phyloP scores from a whole-genome alignment of 2,329 filamentous ascomycete species.

The Plectosphaerella cucumerina region DNA sequence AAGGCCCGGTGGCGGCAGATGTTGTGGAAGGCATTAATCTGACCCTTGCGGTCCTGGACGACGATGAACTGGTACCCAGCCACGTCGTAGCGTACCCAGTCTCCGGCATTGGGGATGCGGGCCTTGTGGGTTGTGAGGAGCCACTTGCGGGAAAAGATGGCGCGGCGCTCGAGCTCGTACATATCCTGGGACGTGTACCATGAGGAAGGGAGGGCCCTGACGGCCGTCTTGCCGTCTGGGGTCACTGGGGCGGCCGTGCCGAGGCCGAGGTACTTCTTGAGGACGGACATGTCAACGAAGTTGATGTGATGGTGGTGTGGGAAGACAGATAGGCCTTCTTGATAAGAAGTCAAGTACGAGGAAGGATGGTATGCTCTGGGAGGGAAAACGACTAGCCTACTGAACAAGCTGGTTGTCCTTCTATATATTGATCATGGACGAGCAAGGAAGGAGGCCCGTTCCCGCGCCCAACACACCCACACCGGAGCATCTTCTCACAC shows the following conservation, averaged over 20 bases:
- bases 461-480: too few species aligned
- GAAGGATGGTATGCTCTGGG: background rate
- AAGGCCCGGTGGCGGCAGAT: conserved; percentile 40
- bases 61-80: conserved; percentile 52
- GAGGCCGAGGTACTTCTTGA: conserved; percentile 34
- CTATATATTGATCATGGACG: conserved; percentile 8
- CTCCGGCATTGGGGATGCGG: conserved; percentile 45
- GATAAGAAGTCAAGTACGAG: background rate
- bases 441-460: too few species aligned
- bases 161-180: conserved; percentile 52
- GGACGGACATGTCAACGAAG: conserved; percentile 18
- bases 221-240: conserved; percentile 20
- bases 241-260: conserved; percentile 17
- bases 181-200: conserved; percentile 51
- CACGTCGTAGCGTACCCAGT: conserved; percentile 52
- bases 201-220: conserved; percentile 38
- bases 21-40: conserved; percentile 37
- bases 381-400: background rate
- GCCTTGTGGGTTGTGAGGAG: conserved; percentile 49
- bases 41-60: conserved; percentile 16
- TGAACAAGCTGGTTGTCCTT: conserved; percentile 4
- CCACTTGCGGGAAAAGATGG: conserved; percentile 55
- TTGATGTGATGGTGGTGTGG: background rate
- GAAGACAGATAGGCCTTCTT: background rate
- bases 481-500: background rate